Percentiles rank a stretch among this genome's conserved stretches.
These are phyloP conservation scores for Brachypodium distachyon DNA, from an alignment of 202 grass and related monocot species.

Conservation along the genomic window DNA sequence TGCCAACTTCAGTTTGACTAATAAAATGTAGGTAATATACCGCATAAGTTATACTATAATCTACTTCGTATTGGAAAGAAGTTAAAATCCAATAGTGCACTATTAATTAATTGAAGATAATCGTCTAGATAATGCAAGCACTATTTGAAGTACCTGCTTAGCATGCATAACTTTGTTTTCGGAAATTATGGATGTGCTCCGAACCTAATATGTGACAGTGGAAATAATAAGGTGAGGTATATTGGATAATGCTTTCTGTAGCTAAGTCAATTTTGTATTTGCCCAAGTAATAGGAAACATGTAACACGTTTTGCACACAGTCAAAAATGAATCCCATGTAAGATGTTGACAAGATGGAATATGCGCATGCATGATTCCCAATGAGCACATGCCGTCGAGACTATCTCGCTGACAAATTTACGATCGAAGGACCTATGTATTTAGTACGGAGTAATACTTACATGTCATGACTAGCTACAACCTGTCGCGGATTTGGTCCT, in stretches of 20 bases:
- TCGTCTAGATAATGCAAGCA: too few species aligned
- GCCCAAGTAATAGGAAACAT: neutral
- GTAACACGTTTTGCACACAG: conserved; percentile 3
- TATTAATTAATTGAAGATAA: too few species aligned
- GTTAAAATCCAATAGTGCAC: too few species aligned
- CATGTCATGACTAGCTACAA: too few species aligned
- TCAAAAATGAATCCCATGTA: neutral
- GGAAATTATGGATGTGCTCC: neutral
- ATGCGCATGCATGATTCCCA: neutral
- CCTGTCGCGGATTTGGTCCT: neutral
- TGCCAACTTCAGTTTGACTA: too few species aligned
- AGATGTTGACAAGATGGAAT: neutral
- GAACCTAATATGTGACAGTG: neutral
- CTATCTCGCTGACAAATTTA: neutral
- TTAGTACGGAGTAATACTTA: too few species aligned
- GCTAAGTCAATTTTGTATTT: neutral
- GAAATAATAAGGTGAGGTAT: neutral
- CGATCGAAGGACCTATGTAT: too few species aligned
- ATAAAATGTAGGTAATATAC: too few species aligned
- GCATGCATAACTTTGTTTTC: neutral
- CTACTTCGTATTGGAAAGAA: too few species aligned
- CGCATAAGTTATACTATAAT: too few species aligned
- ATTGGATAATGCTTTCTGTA: neutral
- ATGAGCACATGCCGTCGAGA: neutral
- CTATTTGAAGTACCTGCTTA: too few species aligned